Percentiles rank a stretch among this genome's conserved stretches.
These are phyloP conservation scores for Asterophora lycoperdoides DNA, from an alignment of 768 basidiomycete species.

Conservation along the genomic window DNA sequence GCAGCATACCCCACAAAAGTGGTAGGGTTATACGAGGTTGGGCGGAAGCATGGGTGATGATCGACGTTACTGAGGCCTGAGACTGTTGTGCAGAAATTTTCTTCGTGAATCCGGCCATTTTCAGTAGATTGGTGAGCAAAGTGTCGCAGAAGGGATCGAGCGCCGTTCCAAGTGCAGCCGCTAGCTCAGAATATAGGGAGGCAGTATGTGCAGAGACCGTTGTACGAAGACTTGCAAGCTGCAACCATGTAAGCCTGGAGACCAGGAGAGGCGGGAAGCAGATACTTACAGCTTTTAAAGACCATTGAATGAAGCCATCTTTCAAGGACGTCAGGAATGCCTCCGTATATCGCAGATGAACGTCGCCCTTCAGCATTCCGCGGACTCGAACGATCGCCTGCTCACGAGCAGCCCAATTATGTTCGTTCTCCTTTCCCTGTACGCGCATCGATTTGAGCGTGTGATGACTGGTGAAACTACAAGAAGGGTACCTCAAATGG, in stretches of 20 bases:
- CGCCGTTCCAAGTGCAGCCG: slow-evolving; percentile 53
- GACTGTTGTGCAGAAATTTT: slow-evolving; percentile 86
- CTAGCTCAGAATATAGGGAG: slow-evolving; percentile 72
- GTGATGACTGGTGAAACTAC: background rate
- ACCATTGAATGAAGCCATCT: slow-evolving; percentile 73
- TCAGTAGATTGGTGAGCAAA: slow-evolving; percentile 70
- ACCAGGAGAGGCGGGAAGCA: slow-evolving; percentile 3
- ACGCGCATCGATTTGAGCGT: background rate
- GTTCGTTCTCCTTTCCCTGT: slow-evolving; percentile 94
- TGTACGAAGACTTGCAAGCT: slow-evolving; percentile 88
- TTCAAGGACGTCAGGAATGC: slow-evolving; percentile 73
- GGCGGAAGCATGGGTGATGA: slow-evolving; percentile 67
- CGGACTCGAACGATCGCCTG: slow-evolving; percentile 71
- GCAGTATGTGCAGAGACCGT: slow-evolving; percentile 82
- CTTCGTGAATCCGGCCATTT: slow-evolving; percentile 89
- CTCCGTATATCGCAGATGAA: slow-evolving; percentile 68
- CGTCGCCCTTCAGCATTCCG: slow-evolving; percentile 87
- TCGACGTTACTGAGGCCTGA: slow-evolving; percentile 61
- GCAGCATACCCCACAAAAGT: slow-evolving; percentile 60
- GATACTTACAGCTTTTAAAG: slow-evolving; percentile 73
- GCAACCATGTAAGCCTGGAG: slow-evolving; percentile 4
- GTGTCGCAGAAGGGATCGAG: slow-evolving; percentile 81
- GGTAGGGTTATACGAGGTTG: slow-evolving; percentile 68
- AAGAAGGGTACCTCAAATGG: slow-evolving; percentile 65
- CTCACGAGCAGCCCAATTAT: slow-evolving; percentile 90